Evolutionary conservation across 106 monocot species (phyloP).

Genomic region (Posidonia australis): DNA sequence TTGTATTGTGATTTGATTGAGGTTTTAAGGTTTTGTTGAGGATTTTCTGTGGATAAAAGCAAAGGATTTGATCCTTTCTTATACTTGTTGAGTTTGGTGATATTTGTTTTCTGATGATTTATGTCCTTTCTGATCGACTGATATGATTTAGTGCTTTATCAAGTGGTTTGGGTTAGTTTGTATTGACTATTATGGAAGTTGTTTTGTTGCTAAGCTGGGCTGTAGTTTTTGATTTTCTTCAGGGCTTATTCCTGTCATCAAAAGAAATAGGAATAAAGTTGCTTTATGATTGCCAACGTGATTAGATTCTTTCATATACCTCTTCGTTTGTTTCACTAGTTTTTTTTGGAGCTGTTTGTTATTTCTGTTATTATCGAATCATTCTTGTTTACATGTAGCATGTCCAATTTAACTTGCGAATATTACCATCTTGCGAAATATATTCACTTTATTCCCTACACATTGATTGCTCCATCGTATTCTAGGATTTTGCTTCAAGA

Average conservation of each 20-base stretch:
- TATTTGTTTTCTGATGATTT: not conserved
- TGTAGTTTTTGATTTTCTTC: too few species aligned
- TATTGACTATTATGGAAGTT: not conserved
- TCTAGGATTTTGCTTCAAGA: slow-evolving; percentile 52
- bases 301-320: too few species aligned
- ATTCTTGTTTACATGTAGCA: too few species aligned
- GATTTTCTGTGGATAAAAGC: not conserved
- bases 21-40: not conserved
- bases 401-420: not conserved
- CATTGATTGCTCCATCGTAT: not conserved
- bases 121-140: not conserved
- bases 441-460: not conserved
- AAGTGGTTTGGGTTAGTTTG: not conserved
- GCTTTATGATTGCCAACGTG: too few species aligned
- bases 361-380: too few species aligned
- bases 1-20: not conserved
- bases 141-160: not conserved
- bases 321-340: too few species aligned
- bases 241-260: too few species aligned
- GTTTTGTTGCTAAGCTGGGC: not conserved
- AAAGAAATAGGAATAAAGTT: too few species aligned
- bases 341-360: too few species aligned
- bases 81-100: not conserved
- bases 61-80: not conserved
- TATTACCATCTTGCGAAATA: not conserved